phyloP scores from a whole-genome alignment of 2,329 filamentous ascomycete genomes.

The Epichloe scottii region DNA sequence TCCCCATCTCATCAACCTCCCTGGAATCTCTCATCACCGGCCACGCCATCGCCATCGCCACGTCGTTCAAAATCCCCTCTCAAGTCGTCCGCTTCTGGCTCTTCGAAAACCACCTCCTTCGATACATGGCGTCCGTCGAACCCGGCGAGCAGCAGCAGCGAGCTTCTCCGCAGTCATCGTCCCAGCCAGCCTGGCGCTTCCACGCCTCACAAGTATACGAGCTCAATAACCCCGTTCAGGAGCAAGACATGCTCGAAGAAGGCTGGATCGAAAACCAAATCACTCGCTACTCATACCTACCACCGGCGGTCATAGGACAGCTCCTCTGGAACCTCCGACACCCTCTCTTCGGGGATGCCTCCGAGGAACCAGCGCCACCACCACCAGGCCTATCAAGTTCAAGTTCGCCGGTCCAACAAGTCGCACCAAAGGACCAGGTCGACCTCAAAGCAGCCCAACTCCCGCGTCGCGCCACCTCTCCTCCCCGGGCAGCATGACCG shows the following conservation, averaged over 20 bases:
- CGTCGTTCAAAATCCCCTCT: conserved; percentile 41
- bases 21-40: conserved; percentile 37
- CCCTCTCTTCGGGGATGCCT: conserved; percentile 27
- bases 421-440: not conserved
- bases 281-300: conserved; percentile 39
- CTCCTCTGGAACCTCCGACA: conserved; percentile 46
- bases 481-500: conserved; percentile 17
- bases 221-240: conserved; percentile 45
- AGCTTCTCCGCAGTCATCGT: conserved; percentile 20
- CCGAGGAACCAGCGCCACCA: conserved; percentile 7
- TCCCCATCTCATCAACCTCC: conserved; percentile 34
- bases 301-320: conserved; percentile 43
- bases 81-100: conserved; percentile 51
- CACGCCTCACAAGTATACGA: conserved; percentile 39
- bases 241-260: conserved; percentile 38
- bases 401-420: not conserved
- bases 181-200: conserved; percentile 15
- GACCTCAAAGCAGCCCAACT: not conserved
- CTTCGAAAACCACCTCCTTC: conserved; percentile 39
- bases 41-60: conserved; percentile 40
- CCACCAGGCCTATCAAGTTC: not conserved
- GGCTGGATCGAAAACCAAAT: conserved; percentile 41
- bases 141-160: conserved; percentile 19
- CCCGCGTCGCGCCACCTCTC: not conserved
- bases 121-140: conserved; percentile 46